These are phyloP conservation scores for Globisporangium mamillatum DNA, from an alignment of 352 stramenopile species.

Conservation along the genomic window DNA sequence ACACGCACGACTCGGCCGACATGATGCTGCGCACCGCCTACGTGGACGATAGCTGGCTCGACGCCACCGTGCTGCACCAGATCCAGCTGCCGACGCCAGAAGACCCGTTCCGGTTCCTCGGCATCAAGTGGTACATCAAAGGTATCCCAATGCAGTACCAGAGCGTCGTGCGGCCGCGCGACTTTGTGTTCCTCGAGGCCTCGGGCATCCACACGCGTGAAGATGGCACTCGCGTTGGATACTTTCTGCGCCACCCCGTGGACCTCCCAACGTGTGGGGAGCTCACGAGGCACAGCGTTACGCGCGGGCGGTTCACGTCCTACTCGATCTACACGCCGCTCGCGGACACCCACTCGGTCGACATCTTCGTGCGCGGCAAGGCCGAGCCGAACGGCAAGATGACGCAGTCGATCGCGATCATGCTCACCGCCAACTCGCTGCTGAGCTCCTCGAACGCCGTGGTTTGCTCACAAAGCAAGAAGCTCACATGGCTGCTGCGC, in stretches of 20 bases:
- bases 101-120: constrained; percentile 21
- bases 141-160: constrained; percentile 8
- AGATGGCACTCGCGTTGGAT: constrained; percentile 18
- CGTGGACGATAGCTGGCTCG: constrained; percentile 18
- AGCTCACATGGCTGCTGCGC: constrained; percentile 30
- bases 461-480: constrained; percentile 32
- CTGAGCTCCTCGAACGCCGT: constrained; percentile 24
- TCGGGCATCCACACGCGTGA: constrained; percentile 6
- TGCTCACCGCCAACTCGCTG: constrained; percentile 19
- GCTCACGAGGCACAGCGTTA: constrained; percentile 5
- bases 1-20: constrained; percentile 16
- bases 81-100: constrained; percentile 12
- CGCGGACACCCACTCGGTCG: constrained; percentile 1
- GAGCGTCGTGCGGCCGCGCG: constrained; percentile 11
- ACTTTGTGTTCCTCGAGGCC: constrained; percentile 22
- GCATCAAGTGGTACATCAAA: constrained; percentile 23
- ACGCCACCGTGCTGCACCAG: constrained; percentile 15
- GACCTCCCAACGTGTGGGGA: constrained; percentile 11
- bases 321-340: constrained; percentile 18
- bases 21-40: constrained; percentile 21
- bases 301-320: constrained; percentile 10
- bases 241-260: constrained; percentile 21
- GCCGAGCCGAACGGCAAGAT: constrained; percentile 14
- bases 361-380: constrained; percentile 18
- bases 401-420: constrained; percentile 9